Base-by-base conservation (phyloP, 345 rosid species). In the Salix suchowensis region DNA sequence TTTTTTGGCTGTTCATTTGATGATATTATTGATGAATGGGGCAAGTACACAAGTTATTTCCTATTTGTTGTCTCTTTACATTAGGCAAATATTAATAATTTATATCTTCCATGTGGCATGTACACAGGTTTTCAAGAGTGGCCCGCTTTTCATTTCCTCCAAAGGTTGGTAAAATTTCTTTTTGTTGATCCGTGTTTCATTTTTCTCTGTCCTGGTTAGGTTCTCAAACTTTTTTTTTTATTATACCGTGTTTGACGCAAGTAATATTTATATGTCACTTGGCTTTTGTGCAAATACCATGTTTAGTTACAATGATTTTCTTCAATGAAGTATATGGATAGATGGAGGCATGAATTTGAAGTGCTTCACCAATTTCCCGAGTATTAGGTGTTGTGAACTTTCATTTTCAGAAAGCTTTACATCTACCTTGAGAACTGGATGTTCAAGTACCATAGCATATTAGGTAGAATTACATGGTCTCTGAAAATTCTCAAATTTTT, bases 121-220 rank as follows among this genome's bases (percentile, higher is more conserved):
- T 76, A 84, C 74, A 46, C 91, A 95, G 98, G 97, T 95, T 81
- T 93, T 89, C 86, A 95, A 91, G 92, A 95, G 96, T 77, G 98
- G 98, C 75, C 98, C 94, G 3, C 96, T 93, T 82, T 93, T 91
- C 89, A 96, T 96, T 86, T 96, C 99, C 65, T 93, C 99, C 10
- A 96, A 96, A 96, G 99, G 99, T 91, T 74, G 62, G 90, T 81
- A 54, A 76, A 12, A 11, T 65, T 71, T 62, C 24, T 23, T 68
- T 34, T 18, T 10, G 58, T 67, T 30, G 23, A 21, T 14, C 19
- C 26, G 5, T 4, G 46, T 7, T 61, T 73, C 14, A 23, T 23
- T 58, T 23, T 72, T 74, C 32, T 65, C 19, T 40, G 65, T 32
- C 16, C 3, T 5, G 0, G 32, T 77, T 55, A 68, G 76, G 28